Conservation (phyloP, 805 yeast species). For the Teunomyces funiuensis region DNA sequence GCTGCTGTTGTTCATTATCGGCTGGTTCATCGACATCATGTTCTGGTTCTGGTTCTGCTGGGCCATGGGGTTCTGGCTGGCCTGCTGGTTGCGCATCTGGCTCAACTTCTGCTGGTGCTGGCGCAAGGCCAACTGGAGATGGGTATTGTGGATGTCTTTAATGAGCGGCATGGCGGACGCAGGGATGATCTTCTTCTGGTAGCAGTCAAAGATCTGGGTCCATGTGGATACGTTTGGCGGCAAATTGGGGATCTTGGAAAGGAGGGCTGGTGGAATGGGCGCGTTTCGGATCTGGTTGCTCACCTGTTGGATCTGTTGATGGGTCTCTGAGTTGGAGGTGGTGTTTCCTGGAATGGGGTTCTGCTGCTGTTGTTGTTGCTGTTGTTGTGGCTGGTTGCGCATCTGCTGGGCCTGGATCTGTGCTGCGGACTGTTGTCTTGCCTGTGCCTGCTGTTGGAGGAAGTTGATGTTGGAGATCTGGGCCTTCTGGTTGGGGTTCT, state of each 20-base stretch:
- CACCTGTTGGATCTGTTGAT: conserved; percentile 41
- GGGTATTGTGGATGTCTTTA: conserved; percentile 66
- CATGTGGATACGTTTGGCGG: conserved; percentile 82
- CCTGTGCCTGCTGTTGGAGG: conserved; percentile 49
- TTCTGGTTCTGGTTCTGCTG: conserved; percentile 12
- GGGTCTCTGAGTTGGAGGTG: conserved; percentile 12
- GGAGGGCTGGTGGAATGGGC: conserved; percentile 69
- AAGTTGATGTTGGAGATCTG: conserved; percentile 22
- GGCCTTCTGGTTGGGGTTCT: too few species aligned
- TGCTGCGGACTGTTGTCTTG: conserved; percentile 51
- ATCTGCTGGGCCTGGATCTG: conserved; percentile 34
- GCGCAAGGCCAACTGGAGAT: conserved; percentile 56
- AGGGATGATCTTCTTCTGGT: conserved; percentile 58
- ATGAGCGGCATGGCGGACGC: conserved; percentile 57
- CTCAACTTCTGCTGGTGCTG: conserved; percentile 45
- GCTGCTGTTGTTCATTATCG: conserved; percentile 13
- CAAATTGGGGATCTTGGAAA: conserved; percentile 67
- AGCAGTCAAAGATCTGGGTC: conserved; percentile 69
- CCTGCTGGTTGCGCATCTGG: conserved; percentile 17
- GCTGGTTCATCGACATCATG: conserved; percentile 9
- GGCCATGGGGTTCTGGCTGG: conserved; percentile 10
- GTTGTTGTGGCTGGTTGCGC: conserved; percentile 20
- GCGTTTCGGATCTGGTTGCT: conserved; percentile 52
- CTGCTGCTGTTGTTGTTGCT: conserved; percentile 9
- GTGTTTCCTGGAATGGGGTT: too few species aligned